Evolutionary conservation across 768 basidiomycete species (phyloP).

Genomic region (Tylopilus intermedius): DNA sequence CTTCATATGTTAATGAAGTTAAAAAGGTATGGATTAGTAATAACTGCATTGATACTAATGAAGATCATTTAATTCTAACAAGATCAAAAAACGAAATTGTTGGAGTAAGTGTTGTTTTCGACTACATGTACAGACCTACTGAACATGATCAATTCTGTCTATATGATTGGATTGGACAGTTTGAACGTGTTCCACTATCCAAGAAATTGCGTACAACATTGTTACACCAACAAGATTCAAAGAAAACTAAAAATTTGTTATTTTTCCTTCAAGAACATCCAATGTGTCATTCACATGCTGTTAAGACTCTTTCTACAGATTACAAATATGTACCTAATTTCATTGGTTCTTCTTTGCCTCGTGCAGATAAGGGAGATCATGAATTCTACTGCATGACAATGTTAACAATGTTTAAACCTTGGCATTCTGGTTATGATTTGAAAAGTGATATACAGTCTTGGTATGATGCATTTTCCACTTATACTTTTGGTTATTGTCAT

Average conservation of each 20-base stretch:
- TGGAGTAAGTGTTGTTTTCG: not conserved
- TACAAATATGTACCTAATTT: not conserved
- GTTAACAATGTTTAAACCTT: not conserved
- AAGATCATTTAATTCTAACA: not conserved
- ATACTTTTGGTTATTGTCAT: not conserved
- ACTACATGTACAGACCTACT: not conserved
- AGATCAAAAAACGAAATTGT: not conserved
- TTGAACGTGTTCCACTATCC: not conserved
- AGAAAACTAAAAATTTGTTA: too few relatives aligned
- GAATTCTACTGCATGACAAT: not conserved
- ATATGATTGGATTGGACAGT: not conserved
- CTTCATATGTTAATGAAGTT: not conserved
- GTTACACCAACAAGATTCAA: too few relatives aligned
- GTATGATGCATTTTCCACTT: not conserved
- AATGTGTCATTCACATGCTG: not conserved
- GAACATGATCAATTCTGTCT: not conserved
- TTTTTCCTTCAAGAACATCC: not conserved
- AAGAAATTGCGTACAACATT: not conserved
- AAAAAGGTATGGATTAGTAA: not conserved
- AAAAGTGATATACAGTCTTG: not conserved
- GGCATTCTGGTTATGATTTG: not conserved
- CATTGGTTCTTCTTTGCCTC: not conserved
- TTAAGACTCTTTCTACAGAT: not conserved
- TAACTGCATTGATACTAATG: not conserved
- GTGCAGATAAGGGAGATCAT: not conserved